Evolutionary conservation across 164 flowering plant species (phyloP).

Genomic region (Tetrastigma voinierianum): DNA sequence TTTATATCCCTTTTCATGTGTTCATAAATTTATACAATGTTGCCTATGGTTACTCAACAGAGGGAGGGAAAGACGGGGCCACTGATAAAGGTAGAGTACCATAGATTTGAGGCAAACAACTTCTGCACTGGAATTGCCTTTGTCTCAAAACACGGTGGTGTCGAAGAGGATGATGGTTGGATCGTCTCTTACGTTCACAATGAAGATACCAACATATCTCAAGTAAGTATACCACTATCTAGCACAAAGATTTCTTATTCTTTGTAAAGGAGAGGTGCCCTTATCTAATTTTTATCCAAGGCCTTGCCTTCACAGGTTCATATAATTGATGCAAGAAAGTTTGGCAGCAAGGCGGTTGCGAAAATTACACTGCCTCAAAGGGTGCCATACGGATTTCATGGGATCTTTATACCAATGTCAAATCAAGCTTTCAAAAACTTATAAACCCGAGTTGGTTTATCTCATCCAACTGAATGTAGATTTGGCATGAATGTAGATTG

Average conservation of each 20-base stretch:
- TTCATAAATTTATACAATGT: background rate
- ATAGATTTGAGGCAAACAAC: constrained; percentile 39
- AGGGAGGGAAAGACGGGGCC: constrained; percentile 13
- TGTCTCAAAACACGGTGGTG: constrained; percentile 38
- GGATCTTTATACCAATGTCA: constrained; percentile 21
- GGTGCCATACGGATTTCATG: constrained; percentile 63
- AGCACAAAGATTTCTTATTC: background rate
- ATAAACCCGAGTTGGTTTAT: background rate
- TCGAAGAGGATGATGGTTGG: constrained; percentile 73
- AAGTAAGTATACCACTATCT: constrained; percentile 28
- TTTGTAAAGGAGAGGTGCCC: background rate
- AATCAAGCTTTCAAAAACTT: background rate
- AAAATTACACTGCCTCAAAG: constrained; percentile 44
- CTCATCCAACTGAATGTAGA: too few species aligned
- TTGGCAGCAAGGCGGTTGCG: constrained; percentile 40
- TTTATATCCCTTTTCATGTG: too few species aligned
- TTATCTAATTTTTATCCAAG: too few species aligned
- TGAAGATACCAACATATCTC: constrained; percentile 48
- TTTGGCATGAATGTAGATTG: too few species aligned
- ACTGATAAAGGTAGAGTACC: constrained; percentile 48
- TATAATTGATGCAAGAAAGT: constrained; percentile 47
- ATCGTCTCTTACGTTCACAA: constrained; percentile 56
- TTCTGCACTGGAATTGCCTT: constrained; percentile 59
- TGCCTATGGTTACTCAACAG: background rate
- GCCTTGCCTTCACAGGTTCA: constrained; percentile 37